Evolutionary conservation across 352 stramenopile species (phyloP).

Genomic region (Phytophthora citricola): DNA sequence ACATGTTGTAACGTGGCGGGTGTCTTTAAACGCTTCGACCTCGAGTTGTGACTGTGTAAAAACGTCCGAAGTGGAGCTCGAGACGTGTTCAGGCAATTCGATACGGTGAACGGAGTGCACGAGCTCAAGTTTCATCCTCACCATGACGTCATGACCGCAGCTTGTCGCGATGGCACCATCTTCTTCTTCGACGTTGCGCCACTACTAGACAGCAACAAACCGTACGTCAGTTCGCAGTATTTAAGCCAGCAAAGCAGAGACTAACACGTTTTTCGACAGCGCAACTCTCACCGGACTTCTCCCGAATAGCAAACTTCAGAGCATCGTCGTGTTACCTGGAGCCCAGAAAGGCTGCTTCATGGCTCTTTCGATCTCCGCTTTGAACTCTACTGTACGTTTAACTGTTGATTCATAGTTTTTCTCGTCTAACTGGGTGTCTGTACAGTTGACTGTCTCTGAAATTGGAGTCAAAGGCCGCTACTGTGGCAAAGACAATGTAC

Average conservation of each 20-base stretch:
- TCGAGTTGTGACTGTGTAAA: constrained; percentile 56
- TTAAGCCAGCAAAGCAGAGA: not conserved
- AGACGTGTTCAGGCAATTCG: constrained; percentile 64
- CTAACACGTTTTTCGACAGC: constrained; percentile 28
- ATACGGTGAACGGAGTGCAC: constrained; percentile 58
- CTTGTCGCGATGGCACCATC: constrained; percentile 67
- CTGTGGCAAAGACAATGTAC: constrained; percentile 57
- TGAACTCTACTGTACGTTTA: constrained; percentile 40
- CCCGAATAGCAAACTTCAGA: constrained; percentile 59
- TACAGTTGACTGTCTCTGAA: constrained; percentile 59
- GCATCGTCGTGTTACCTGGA: constrained; percentile 48
- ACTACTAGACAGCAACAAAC: constrained; percentile 59
- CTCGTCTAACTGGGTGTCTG: not conserved
- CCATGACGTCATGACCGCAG: constrained; percentile 62
- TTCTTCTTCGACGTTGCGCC: constrained; percentile 74
- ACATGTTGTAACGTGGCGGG: constrained; percentile 58
- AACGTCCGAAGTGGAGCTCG: constrained; percentile 69
- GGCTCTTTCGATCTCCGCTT: constrained; percentile 53
- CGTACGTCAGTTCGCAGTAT: constrained; percentile 32
- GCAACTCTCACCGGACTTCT: constrained; percentile 51
- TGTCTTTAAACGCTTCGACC: constrained; percentile 37
- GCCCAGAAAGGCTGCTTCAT: constrained; percentile 53
- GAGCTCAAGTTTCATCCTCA: constrained; percentile 72
- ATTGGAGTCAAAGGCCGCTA: constrained; percentile 62
- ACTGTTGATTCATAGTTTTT: not conserved